phyloP scores from a whole-genome alignment of 2,329 filamentous ascomycete species.

The Camptophora hylomeconis region DNA sequence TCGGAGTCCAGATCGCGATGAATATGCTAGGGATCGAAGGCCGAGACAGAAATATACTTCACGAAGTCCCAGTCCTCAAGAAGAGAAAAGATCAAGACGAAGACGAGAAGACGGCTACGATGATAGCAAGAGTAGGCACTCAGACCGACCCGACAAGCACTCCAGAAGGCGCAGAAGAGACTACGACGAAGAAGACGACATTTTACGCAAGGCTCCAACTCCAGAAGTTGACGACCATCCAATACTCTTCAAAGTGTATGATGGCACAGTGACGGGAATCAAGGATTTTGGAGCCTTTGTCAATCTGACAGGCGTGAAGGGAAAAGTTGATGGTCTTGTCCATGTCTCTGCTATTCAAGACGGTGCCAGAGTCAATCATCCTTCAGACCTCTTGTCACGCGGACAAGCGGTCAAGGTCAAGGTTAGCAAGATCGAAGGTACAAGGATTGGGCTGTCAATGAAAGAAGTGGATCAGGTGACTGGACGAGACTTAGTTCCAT shows the following conservation, averaged over 20 bases:
- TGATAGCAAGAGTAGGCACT: conserved; percentile 19
- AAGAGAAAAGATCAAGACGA: conserved; percentile 21
- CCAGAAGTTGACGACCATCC: conserved; percentile 72
- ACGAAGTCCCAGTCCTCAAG: conserved; percentile 39
- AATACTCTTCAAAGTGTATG: conserved; percentile 74
- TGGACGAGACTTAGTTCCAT: conserved; percentile 69
- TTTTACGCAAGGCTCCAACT: conserved; percentile 52
- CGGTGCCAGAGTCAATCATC: conserved; percentile 78
- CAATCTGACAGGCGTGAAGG: conserved; percentile 72
- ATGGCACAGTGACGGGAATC: conserved; percentile 77
- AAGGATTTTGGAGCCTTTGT: conserved; percentile 97
- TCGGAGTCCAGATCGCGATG: conserved; percentile 37
- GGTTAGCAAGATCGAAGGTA: conserved; percentile 72
- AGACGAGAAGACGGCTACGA: conserved; percentile 37
- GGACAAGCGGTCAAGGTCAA: conserved; percentile 88
- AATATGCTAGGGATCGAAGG: conserved; percentile 34
- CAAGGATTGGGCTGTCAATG: conserved; percentile 80
- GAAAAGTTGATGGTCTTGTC: conserved; percentile 83
- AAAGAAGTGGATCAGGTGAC: conserved; percentile 90
- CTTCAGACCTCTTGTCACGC: conserved; percentile 68
- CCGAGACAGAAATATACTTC: conserved; percentile 35
- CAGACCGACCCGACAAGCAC: conserved; percentile 15
- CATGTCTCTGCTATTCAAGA: conserved; percentile 83
- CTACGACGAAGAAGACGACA: conserved; percentile 41
- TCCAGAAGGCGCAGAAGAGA: conserved; percentile 28